A percentile compares a stretch with the other conserved stretches of the same genome.
These are phyloP conservation scores for Kwoniella dejecticola DNA, from an alignment of 768 basidiomycete genomes.

Conservation along the genomic window DNA sequence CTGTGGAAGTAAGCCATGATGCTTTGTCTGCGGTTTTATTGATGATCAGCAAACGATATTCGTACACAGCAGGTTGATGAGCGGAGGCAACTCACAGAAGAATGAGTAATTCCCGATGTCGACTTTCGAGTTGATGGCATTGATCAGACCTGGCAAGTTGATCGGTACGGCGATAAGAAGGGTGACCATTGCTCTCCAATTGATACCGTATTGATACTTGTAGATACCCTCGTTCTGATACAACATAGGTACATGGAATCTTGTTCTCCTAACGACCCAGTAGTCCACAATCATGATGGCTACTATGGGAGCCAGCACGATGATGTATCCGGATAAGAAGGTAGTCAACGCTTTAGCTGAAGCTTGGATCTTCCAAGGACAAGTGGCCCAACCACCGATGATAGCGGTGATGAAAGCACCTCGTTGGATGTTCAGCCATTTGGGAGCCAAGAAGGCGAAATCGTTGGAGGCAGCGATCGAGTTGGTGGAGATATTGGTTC, in stretches of 20 bases:
- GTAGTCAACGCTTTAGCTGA: constrained; percentile 50
- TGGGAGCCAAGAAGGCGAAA: constrained; percentile 73
- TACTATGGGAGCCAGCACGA: constrained; percentile 82
- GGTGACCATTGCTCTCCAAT: constrained; percentile 76
- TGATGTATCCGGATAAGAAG: constrained; percentile 65
- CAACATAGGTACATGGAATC: constrained; percentile 79
- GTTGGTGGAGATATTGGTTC: constrained; percentile 75
- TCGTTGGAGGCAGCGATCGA: constrained; percentile 77
- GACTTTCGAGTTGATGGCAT: constrained; percentile 70
- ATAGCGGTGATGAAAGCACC: constrained; percentile 74
- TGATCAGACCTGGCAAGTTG: constrained; percentile 74
- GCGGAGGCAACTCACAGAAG: constrained; percentile 62
- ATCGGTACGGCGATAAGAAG: constrained; percentile 70
- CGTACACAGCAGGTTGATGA: background rate
- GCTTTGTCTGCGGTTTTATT: constrained; percentile 21
- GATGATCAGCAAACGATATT: background rate
- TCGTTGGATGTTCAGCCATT: constrained; percentile 76
- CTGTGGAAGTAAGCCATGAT: constrained; percentile 50
- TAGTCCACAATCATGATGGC: constrained; percentile 70
- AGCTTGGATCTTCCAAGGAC: constrained; percentile 81
- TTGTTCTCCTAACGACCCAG: constrained; percentile 72
- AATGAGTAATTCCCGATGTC: constrained; percentile 73
- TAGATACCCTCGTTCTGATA: constrained; percentile 79
- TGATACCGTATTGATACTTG: constrained; percentile 73
- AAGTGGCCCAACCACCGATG: constrained; percentile 80